Base-by-base conservation (phyloP, 2,329 filamentous ascomycete species). In the Stagonosporopsis tanaceti region DNA sequence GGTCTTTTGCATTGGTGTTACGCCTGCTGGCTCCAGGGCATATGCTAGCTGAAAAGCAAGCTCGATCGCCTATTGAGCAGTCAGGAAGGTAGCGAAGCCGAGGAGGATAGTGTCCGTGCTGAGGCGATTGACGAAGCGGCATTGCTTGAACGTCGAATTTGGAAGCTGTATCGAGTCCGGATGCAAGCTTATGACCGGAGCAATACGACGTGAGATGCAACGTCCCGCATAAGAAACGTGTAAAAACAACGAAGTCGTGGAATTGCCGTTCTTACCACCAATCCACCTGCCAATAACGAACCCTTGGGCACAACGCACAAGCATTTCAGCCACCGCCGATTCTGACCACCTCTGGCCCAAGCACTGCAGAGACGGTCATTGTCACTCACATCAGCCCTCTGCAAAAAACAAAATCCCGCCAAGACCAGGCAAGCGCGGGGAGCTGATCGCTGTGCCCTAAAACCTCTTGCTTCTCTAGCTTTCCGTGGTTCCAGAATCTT, bases 281-380 rank as follows among this genome's bases (percentile, higher is more conserved):
- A 53, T 50, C 38, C 52, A 57, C 61, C 68, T 69, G 57, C 69
- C 72, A 74, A 75, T 74, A 63, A 67, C 60, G 63, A 61, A 58
- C 60, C 56, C 62, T 65, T 61, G 65, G 65, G 63, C 64, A 72
- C 69, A 66, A 70, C 71, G 73, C 72, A 76, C 73, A 73, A 72
- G 71, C 73, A 69, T 67, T 69, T 75, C 71, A 75, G 72, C 71
- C 71, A 74, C 72, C 68, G 66, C 71, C 68, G 69, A 68, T 70
- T 76, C 67, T 69, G 72, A 75, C 64, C 64, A 66, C 67, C 70
- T 68, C 67, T 63, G 71, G 72, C 66, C 73, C 70, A 70, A 69
- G 69, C 73, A 70, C 70, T 67, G 70, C 66, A 66, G 69, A 53
- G 54, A 45, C 54, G 38, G 45, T 68, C 71, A 72, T 68, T 63